Evolutionary conservation across 768 basidiomycete genomes (phyloP).

Genomic region (Russula dissimulans): DNA sequence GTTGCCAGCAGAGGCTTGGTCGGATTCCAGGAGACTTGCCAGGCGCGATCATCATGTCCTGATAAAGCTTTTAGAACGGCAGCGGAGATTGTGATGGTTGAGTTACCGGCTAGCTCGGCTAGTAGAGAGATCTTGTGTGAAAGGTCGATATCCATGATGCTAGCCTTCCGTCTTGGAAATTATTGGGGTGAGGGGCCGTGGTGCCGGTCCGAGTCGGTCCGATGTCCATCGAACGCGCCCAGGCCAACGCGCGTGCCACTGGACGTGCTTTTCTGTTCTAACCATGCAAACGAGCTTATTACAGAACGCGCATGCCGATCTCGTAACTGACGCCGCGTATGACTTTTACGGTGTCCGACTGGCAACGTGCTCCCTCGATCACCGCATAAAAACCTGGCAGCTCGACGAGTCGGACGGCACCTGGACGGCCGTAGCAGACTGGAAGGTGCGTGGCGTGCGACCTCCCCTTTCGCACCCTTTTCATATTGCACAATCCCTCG

Average conservation of each 20-base stretch:
- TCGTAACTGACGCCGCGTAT: constrained; percentile 79
- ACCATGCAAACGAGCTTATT: constrained; percentile 81
- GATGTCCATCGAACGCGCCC: background rate
- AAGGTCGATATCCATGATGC: background rate
- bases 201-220: constrained; percentile 1
- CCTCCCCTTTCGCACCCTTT: background rate
- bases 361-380: constrained; percentile 76
- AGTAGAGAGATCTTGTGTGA: constrained; percentile 10
- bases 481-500: background rate
- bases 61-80: background rate
- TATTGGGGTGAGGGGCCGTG: too few relatives aligned
- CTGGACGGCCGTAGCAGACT: constrained; percentile 80
- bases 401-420: constrained; percentile 61
- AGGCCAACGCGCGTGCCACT: background rate
- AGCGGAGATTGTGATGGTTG: background rate
- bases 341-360: constrained; percentile 83
- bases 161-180: background rate
- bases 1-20: constrained; percentile 73
- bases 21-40: constrained; percentile 88
- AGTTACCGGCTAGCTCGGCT: background rate
- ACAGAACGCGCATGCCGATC: constrained; percentile 67
- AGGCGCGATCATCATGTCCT: constrained; percentile 80
- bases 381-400: constrained; percentile 83
- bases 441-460: constrained; percentile 54
- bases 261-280: background rate